Percentiles rank a stretch among this genome's conserved stretches.
These are phyloP conservation scores for Chimonanthus praecox DNA, from an alignment of 164 flowering plant species.

Conservation along the genomic window DNA sequence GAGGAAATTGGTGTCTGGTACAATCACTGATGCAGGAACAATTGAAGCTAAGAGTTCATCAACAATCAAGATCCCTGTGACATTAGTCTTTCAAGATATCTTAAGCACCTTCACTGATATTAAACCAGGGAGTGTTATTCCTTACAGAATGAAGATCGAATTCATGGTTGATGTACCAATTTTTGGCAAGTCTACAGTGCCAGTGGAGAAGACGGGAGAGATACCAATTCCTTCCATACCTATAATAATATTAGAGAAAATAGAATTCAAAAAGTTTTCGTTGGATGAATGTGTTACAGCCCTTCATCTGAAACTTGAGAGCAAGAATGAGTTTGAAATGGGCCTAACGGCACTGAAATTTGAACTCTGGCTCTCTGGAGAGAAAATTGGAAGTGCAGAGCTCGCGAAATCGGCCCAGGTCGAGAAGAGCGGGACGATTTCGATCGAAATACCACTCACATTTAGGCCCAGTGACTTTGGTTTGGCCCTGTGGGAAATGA, in stretches of 20 bases:
- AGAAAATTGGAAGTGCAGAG: slow-evolving; percentile 16
- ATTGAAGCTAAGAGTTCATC: slow-evolving; percentile 78
- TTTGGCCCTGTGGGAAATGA: slow-evolving; percentile 15
- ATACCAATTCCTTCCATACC: slow-evolving; percentile 89
- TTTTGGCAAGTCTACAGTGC: slow-evolving; percentile 71
- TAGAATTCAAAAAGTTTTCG: slow-evolving; percentile 19
- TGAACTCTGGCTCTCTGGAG: slow-evolving; percentile 14
- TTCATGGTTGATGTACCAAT: slow-evolving; percentile 81
- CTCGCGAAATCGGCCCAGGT: slow-evolving; percentile 3
- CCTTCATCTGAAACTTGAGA: slow-evolving; percentile 11
- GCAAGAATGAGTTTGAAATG: slow-evolving; percentile 18
- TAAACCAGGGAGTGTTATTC: slow-evolving; percentile 79
- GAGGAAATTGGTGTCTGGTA: slow-evolving; percentile 78
- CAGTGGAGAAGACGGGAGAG: slow-evolving; percentile 81
- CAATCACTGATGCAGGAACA: slow-evolving; percentile 89
- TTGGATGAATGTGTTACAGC: slow-evolving; percentile 14
- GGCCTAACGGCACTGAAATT: slow-evolving; percentile 12
- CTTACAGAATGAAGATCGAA: slow-evolving; percentile 70
- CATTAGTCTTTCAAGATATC: slow-evolving; percentile 72
- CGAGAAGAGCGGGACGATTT: slow-evolving; percentile 4
- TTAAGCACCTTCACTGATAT: slow-evolving; percentile 67
- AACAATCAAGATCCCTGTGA: slow-evolving; percentile 69
- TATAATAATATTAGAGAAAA: slow-evolving; percentile 68
- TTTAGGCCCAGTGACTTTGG: slow-evolving; percentile 16
- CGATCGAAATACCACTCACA: slow-evolving; percentile 9